Base-by-base conservation (phyloP, 2,329 filamentous ascomycete genomes). In the Elsinoe perseae region DNA sequence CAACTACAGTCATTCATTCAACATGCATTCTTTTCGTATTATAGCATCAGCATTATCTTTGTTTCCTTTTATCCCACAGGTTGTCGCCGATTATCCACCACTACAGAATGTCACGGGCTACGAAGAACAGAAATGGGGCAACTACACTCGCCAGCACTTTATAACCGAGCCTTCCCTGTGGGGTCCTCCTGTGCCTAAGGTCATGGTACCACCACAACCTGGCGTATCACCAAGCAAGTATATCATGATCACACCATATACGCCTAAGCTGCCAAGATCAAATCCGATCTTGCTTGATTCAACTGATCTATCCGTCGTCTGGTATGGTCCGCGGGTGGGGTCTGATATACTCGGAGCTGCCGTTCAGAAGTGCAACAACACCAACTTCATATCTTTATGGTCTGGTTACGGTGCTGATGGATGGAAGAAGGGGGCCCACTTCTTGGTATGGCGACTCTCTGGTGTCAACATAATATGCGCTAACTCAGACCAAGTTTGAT, bases 311-410 rank as follows among this genome's bases (percentile, higher is more conserved):
- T 54, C 53, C 7, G 57, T 68, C 34, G 61, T 69, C 2, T 69
- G 67, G 67, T 56, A 61, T 4, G 57, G 64, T 36, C 27, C 53
- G 2, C 63, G 64, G 30, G 65, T 64, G 27, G 63, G 46, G 60
- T 68, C 62, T 56, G 67, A 73, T 50, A 70, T 73, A 4, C 76
- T 77, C 59, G 75, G 77, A 60, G 62, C 76, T 3, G 72, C 73
- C 59, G 59, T 69, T 5, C 70, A 72, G 52, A 57, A 59, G 8
- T 72, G 68, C 61, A 64, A 66, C 28, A 68, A 65, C 25, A 58
- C 68, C 48, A 61, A 69, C 28, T 71, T 68, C 50, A 59, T 73
- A 16, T 72, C 70, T 0, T 69, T 72, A 57, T 73, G 70, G 69
- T 64, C 65, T n/a, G 70, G 70, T n/a, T 61, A 68, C 38, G 66